A percentile compares a stretch with the other conserved stretches of the same genome.
Conservation (phyloP, 2,329 filamentous ascomycete species). For the Neofusicoccum ribis region DNA sequence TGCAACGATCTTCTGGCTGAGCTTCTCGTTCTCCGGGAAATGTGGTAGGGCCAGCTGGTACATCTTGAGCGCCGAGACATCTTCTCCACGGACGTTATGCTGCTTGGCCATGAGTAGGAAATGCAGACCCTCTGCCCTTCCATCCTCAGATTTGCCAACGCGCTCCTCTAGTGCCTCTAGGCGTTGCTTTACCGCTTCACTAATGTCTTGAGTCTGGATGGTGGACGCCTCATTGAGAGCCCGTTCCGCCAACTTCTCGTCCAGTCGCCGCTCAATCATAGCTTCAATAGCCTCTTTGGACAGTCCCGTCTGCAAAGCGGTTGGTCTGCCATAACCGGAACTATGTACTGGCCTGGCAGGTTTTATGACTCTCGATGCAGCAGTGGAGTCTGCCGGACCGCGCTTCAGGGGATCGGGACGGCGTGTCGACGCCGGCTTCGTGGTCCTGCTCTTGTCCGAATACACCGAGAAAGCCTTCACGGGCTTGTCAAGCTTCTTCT, state of each 20-base stretch:
- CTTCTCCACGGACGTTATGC: slow-evolving; percentile 80
- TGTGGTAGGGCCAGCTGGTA: slow-evolving; percentile 81
- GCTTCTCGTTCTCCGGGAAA: slow-evolving; percentile 82
- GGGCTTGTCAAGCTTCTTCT: slow-evolving; percentile 64
- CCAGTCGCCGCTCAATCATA: slow-evolving; percentile 87
- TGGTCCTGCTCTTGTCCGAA: slow-evolving; percentile 62
- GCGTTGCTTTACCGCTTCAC: slow-evolving; percentile 69
- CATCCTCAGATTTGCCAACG: slow-evolving; percentile 72
- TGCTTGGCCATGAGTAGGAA: slow-evolving; percentile 90
- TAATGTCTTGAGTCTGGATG: slow-evolving; percentile 16
- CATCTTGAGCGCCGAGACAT: slow-evolving; percentile 75
- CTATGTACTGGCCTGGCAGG: slow-evolving; percentile 29
- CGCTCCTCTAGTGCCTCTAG: slow-evolving; percentile 82
- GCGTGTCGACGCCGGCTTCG: slow-evolving; percentile 23
- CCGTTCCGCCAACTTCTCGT: slow-evolving; percentile 81
- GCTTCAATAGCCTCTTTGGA: slow-evolving; percentile 76
- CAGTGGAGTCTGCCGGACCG: slow-evolving; percentile 40
- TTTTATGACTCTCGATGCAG: slow-evolving; percentile 35
- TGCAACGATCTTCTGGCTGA: slow-evolving; percentile 57
- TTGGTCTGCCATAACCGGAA: slow-evolving; percentile 22
- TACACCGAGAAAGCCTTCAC: slow-evolving; percentile 86
- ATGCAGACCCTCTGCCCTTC: slow-evolving; percentile 77
- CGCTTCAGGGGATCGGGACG: slow-evolving; percentile 48
- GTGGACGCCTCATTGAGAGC: slow-evolving; percentile 54
- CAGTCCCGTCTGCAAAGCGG: slow-evolving; percentile 44